Conservation (phyloP, 2,329 filamentous ascomycete genomes). For the Tolypocladium guangdongense region DNA sequence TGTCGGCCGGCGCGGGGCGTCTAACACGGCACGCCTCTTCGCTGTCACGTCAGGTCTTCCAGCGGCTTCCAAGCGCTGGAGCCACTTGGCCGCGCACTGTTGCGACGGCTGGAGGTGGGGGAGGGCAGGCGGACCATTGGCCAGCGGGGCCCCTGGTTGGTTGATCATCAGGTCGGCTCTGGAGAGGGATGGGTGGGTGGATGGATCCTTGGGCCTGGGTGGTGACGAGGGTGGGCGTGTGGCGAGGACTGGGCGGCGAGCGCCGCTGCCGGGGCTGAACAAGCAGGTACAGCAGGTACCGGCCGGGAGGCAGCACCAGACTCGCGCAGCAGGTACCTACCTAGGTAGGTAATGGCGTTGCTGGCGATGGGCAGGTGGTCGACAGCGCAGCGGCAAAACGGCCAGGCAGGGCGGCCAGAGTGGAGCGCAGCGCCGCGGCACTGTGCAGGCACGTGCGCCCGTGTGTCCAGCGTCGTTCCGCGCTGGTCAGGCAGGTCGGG, state of each 20-base stretch:
- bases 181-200: not conserved
- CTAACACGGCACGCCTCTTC: not conserved
- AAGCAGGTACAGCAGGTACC: not conserved
- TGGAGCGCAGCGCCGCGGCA: too few species aligned
- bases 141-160: slow-evolving; percentile 6
- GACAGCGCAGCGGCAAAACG: not conserved
- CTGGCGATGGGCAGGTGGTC: not conserved
- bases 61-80: slow-evolving; percentile 9
- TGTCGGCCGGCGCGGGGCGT: not conserved
- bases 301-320: not conserved
- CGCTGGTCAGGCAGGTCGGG: not conserved
- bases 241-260: not conserved
- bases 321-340: not conserved
- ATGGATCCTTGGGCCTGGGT: not conserved
- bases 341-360: too few species aligned
- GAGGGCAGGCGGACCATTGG: slow-evolving; percentile 5
- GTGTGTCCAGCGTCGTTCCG: not conserved
- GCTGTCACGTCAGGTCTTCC: slow-evolving; percentile 5
- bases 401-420: not conserved
- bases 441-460: not conserved
- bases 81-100: slow-evolving; percentile 1
- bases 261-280: not conserved
- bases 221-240: not conserved
- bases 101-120: slow-evolving; percentile 2
- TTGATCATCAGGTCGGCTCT: slow-evolving; percentile 12